Evolutionary conservation across 192 early-diverging fungal genomes (phyloP).

Genomic region (Physocladia obscura): DNA sequence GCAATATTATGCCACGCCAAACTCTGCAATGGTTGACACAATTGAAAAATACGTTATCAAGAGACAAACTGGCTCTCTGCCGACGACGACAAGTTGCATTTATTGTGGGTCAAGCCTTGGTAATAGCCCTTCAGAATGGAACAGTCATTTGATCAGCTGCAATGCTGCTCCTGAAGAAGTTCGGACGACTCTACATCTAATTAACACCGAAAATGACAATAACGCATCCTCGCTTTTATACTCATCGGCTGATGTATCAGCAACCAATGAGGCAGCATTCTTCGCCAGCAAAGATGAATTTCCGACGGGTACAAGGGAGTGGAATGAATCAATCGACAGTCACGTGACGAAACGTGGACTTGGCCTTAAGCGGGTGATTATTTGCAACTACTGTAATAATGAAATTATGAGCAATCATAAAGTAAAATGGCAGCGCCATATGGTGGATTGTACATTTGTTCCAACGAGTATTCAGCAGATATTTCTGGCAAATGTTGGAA

Average conservation of each 20-base stretch:
- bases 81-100: no score
- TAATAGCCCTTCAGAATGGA: no score
- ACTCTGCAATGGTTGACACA: no score
- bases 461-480: neutral
- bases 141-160: neutral
- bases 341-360: constrained; percentile 1
- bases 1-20: no score
- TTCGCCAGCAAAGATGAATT: neutral
- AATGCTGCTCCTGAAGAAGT: neutral
- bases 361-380: neutral
- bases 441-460: neutral
- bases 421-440: neutral
- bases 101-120: no score
- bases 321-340: neutral
- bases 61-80: no score
- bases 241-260: neutral
- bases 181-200: no score
- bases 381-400: neutral
- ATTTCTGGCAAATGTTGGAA: neutral
- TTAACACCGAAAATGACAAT: no score
- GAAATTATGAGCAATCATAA: neutral
- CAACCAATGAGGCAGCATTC: neutral
- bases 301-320: neutral
- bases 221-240: no score
- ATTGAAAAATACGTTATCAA: no score